Conservation (phyloP, 805 yeast genomes). For the Pichia californica region DNA sequence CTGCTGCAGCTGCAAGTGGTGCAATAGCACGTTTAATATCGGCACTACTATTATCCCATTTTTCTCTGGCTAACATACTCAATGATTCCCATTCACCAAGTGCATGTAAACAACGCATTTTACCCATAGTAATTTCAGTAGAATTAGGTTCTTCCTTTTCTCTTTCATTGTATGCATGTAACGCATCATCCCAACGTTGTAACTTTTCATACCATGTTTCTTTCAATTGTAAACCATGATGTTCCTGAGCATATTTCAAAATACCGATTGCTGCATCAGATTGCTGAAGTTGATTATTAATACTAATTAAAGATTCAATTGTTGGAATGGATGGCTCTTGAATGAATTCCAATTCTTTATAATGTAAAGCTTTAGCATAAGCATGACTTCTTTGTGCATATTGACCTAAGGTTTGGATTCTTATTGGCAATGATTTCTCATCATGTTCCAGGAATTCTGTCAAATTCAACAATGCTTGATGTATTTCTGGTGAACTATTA, state of each 20-base stretch:
- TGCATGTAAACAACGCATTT: conserved; percentile 96
- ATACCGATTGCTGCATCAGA: conserved; percentile 98
- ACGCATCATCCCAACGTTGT: conserved; percentile 97
- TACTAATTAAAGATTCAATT: conserved; percentile 84
- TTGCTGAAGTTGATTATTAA: conserved; percentile 91
- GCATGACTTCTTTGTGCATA: conserved; percentile 96
- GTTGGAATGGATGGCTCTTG: conserved; percentile 90
- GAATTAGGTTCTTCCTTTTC: conserved; percentile 59
- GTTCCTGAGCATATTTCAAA: conserved; percentile 86
- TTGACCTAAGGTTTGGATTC: conserved; percentile 82
- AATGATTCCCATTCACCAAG: conserved; percentile 98
- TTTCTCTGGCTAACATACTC: conserved; percentile 75
- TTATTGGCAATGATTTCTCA: conserved; percentile 87
- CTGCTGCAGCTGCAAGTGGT: conserved; percentile 97
- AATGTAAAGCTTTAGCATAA: conserved; percentile 93
- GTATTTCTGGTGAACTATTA: conserved; percentile 91
- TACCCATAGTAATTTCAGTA: conserved; percentile 91
- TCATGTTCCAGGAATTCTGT: conserved; percentile 98
- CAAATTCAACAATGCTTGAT: conserved; percentile 79
- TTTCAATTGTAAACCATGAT: conserved; percentile 82
- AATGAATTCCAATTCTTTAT: conserved; percentile 89
- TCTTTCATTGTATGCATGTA: conserved; percentile 80
- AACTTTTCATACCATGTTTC: conserved; percentile 98
- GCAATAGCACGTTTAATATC: conserved; percentile 82
- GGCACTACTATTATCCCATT: conserved; percentile 71